Evolutionary conservation across 495 filamentous ascomycete genomes (phyloP), one percentile per base, ranked within the genome.

Genomic region (Neurospora sp.): DNA sequence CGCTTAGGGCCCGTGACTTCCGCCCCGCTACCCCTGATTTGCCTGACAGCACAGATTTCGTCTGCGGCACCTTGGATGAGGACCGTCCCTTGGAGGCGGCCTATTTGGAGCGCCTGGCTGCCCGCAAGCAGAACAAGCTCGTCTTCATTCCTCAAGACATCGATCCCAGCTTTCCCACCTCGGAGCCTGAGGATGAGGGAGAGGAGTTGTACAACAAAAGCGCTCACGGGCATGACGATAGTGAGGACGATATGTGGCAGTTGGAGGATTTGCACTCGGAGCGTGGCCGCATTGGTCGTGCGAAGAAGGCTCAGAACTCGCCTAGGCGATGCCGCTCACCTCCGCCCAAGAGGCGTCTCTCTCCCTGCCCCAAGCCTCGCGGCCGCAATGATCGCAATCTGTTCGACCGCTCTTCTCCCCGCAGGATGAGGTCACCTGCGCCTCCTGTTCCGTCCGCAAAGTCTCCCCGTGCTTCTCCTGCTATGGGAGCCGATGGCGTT

Each of bases 41-140:
- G 9, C 96, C 96, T 11, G 96, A 99, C 81, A 97, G 94, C 81
- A 97, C 94, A 46, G 96, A 98, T 80, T 99, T 99, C 78, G 96
- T 99, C 35, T 97, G 96, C 78, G 96, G 96, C 70, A 99, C 96
- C 16, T 84, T 99, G 20, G 96, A 98, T 77, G 96, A 99, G 79
- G 96, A 99, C 79, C 91, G 93, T 70, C 92, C 93, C n/a, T 82
- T 98, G 46, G 96, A 99, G 79, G 92, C 92, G 74, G 94, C 93
- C 3, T 99, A 97, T 80, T 88, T 97, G 69, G 93, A 92, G 12
- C 92, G 91, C 75, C 85, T 96, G 72, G 92, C 96, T 77, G 89
- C 93, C 70, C 89, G 93, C 44, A 92, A 91, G 73, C 90, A 90
- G 54, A 90, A 90, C 71, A 97, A 93, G 82, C 92, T 92, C 73